Conservation (phyloP, 805 yeast species). For the Scheffersomyces lignosus region DNA sequence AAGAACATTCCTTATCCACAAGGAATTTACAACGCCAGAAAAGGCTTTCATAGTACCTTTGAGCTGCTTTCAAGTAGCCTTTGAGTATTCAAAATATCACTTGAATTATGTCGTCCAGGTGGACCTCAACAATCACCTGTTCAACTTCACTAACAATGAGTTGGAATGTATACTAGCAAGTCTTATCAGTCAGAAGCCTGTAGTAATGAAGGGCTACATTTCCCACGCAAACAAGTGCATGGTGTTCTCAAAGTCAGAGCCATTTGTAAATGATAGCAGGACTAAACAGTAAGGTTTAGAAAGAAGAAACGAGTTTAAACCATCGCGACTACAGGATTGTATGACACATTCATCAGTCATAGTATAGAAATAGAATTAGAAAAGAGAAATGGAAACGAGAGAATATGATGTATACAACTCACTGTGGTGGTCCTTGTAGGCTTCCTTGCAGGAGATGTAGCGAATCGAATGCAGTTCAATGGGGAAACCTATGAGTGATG, state of each 20-base stretch:
- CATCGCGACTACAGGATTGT: too few species aligned
- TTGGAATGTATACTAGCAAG: conserved; percentile 71
- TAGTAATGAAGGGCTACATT: conserved; percentile 83
- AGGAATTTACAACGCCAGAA: conserved; percentile 26
- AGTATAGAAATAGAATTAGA: too few species aligned
- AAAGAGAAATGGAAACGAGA: too few species aligned
- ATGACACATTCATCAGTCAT: too few species aligned
- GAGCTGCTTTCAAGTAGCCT: conserved; percentile 43
- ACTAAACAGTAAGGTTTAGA: too few species aligned
- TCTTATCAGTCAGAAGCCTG: conserved; percentile 55
- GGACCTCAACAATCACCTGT: conserved; percentile 3
- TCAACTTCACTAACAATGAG: conserved; percentile 40
- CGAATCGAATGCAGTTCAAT: too few species aligned
- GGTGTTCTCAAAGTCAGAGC: conserved; percentile 71
- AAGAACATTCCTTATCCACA: conserved; percentile 25
- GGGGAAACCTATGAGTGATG: too few species aligned
- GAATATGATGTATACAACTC: too few species aligned
- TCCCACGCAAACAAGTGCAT: conserved; percentile 73
- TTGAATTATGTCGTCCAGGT: conserved; percentile 2
- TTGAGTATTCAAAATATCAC: conserved; percentile 28
- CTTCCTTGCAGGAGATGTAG: too few species aligned
- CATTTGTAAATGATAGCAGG: too few species aligned
- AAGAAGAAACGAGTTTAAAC: too few species aligned
- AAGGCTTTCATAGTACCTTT: conserved; percentile 39
- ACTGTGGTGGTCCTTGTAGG: too few species aligned